Base-by-base conservation (phyloP, 164 flowering plant genomes). In the Stephania cephalantha region DNA sequence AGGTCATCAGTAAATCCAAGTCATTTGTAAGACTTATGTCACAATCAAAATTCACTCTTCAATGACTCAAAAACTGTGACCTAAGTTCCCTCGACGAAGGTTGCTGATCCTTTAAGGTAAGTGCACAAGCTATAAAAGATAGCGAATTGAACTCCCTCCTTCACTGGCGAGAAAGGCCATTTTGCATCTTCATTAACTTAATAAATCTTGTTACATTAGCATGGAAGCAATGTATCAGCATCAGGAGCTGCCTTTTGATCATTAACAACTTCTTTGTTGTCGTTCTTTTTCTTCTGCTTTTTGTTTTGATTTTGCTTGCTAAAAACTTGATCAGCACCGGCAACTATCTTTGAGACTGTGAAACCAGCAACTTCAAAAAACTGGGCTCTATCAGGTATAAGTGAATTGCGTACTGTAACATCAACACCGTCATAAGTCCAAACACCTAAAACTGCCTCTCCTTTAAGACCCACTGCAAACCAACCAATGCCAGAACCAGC, bases 391-490 rank as follows among this genome's bases (percentile, higher is more conserved):
- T 82, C 67, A 74, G 93, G 97, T 74, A 95, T 82, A 79, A 95
- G 76, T 48, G 97, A 73, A 79, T 83, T 85, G 12, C 98, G 90
- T 64, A 87, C 71, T 64, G 86, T 77, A 48, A 93, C 84, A 53
- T 91, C 94, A 18, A 95, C 83, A 66, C 97, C 97, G 52, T 93
- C 98, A 46, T 95, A 95, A 0, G 95, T 90, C 99, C 99, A 93
- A 75, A 87, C 94, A 67, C 93, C 87, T 46, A 95, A 75, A 7
- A 55, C 65, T 22, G 95, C 99, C 75, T 93, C 94, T 68, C 99
- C 99, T 82, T 89, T 93, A 15, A 95, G 89, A 69, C 96, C 95
- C 78, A 95, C 73, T 44, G 93, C 89, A 85, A 91, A 91, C 99
- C 99, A 95, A 74, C 99, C 98, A 42, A 95, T 87, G 73, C 98